Evolutionary conservation across 495 filamentous ascomycete species (phyloP).

Genomic region (Xylaria palmicola): DNA sequence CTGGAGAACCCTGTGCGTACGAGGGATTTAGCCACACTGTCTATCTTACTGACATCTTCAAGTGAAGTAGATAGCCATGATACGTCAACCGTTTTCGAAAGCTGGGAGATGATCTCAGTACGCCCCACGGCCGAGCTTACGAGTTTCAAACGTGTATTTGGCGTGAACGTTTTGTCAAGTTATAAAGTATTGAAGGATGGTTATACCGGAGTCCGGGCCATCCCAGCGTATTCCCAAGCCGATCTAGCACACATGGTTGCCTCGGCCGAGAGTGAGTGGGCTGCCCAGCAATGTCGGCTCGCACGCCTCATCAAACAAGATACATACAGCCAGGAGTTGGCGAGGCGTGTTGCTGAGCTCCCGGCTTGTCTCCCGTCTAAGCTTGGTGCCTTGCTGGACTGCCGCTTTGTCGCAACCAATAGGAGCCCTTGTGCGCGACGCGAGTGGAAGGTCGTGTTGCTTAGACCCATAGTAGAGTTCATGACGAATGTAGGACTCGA

Average conservation of each 20-base stretch:
- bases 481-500: neutral
- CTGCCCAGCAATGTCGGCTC: neutral
- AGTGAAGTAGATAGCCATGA: neutral
- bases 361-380: conserved; percentile 8
- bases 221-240: conserved; percentile 9
- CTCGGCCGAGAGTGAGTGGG: neutral
- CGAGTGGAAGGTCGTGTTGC: conserved; percentile 12
- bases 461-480: neutral
- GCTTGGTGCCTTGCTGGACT: conserved; percentile 13
- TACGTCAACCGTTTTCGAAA: neutral
- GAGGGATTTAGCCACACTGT: neutral
- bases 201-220: conserved; percentile 12
- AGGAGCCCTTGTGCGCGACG: conserved; percentile 4
- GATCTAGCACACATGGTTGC: conserved; percentile 7
- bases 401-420: conserved; percentile 11
- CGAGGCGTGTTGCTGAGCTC: conserved; percentile 3
- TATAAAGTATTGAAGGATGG: conserved; percentile 2
- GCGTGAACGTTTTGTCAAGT: neutral
- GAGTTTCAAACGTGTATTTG: neutral
- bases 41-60: neutral
- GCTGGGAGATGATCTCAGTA: conserved; percentile 15
- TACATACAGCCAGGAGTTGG: neutral
- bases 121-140: conserved; percentile 6
- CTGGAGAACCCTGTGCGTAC: neutral
- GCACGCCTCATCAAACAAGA: neutral